Conservation (phyloP, 495 filamentous ascomycete genomes). For the Talaromyces liani region DNA sequence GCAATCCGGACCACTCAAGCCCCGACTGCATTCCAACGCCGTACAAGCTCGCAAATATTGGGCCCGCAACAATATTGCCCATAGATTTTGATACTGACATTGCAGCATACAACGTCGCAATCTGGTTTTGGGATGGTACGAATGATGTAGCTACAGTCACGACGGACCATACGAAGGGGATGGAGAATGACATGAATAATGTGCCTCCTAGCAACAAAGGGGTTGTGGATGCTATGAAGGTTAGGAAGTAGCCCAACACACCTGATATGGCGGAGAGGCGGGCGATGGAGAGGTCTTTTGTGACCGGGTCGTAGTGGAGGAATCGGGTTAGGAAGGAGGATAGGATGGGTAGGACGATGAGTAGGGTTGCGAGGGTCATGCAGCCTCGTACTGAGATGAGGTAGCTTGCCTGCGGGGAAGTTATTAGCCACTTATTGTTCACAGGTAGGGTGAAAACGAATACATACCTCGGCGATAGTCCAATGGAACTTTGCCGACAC, state of each 20-base stretch:
- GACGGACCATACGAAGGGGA: conserved; percentile 25
- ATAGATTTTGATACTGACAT: conserved; percentile 25
- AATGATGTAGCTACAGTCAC: conserved; percentile 28
- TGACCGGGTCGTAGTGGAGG: conserved; percentile 21
- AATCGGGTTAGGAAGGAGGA: conserved; percentile 17
- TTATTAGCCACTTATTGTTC: not conserved
- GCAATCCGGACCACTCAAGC: conserved; percentile 24
- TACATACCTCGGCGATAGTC: conserved; percentile 29
- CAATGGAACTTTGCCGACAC: conserved; percentile 34
- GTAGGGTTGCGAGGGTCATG: conserved; percentile 20
- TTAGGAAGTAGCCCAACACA: conserved; percentile 19
- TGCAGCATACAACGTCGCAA: conserved; percentile 28
- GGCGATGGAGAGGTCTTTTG: conserved; percentile 24
- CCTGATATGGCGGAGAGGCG: conserved; percentile 12
- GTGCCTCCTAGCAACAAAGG: conserved; percentile 22
- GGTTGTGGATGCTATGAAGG: conserved; percentile 21
- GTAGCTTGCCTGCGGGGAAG: conserved; percentile 24
- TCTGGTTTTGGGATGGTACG: conserved; percentile 22
- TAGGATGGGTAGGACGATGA: conserved; percentile 23
- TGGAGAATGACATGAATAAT: conserved; percentile 26
- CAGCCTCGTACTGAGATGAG: conserved; percentile 30
- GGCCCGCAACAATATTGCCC: conserved; percentile 25
- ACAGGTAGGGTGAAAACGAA: not conserved
- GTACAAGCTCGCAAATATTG: conserved; percentile 28
- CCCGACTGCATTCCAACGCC: conserved; percentile 31